A percentile compares a stretch with the other conserved stretches of the same genome.
Conservation (phyloP, 108 stramenopile species). For the Schizochytrium sp. region DNA sequence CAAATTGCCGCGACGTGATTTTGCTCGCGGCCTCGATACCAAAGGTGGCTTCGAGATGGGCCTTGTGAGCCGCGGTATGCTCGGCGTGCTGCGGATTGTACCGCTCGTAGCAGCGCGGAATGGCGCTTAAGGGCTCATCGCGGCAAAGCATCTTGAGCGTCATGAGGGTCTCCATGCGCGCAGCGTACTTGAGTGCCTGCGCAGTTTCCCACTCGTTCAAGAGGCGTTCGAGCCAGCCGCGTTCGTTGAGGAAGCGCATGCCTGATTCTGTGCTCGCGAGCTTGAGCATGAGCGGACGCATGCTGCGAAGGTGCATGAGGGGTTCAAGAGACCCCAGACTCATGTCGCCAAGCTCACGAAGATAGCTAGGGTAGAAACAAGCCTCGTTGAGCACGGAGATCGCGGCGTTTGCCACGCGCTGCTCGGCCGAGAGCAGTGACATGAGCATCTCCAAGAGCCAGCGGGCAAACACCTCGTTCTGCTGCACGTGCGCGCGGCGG, state of each 20-base stretch:
- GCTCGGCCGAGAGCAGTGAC: neutral
- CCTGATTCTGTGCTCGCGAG: neutral
- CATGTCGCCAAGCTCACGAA: neutral
- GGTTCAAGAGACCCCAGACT: neutral
- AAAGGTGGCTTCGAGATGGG: neutral
- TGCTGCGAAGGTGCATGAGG: neutral
- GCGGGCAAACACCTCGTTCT: neutral
- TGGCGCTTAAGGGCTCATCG: neutral
- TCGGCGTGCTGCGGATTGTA: neutral
- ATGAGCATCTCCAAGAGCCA: neutral
- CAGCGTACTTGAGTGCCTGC: neutral
- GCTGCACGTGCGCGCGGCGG: neutral
- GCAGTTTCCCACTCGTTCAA: neutral
- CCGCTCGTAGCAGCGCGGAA: neutral
- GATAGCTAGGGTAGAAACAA: neutral
- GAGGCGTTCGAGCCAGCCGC: neutral
- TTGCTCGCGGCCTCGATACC: neutral
- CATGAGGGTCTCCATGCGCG: constrained; percentile 16
- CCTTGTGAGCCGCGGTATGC: neutral
- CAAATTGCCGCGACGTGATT: neutral
- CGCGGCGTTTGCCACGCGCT: neutral
- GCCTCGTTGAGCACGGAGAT: constrained; percentile 5
- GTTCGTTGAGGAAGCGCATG: neutral
- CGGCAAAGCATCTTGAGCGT: neutral
- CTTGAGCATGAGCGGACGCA: neutral